Conservation (phyloP, 129 eudicot genomes). For the Centaurea solstitialis region DNA sequence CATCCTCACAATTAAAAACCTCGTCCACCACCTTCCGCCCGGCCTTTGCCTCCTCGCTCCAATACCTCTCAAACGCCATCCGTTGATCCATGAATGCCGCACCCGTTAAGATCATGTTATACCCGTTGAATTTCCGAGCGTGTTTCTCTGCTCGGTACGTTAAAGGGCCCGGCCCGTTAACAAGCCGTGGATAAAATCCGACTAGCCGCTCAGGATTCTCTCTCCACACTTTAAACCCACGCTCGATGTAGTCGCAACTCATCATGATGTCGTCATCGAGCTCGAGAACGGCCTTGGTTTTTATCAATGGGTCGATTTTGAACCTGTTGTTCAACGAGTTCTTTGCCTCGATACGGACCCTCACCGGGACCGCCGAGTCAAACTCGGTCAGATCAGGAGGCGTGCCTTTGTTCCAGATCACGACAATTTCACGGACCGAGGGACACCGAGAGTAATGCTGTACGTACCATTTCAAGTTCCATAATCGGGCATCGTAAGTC, state of each 20-base stretch:
- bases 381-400: constrained; percentile 59
- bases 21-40: constrained; percentile 71
- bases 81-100: constrained; percentile 71
- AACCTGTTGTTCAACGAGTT: constrained; percentile 89
- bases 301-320: constrained; percentile 54
- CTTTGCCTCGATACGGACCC: constrained; percentile 63
- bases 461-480: constrained; percentile 80
- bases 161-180: constrained; percentile 50
- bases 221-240: constrained; percentile 90
- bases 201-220: constrained; percentile 74
- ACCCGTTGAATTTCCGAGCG: constrained; percentile 65
- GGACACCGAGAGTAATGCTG: constrained; percentile 82
- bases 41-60: constrained; percentile 68
- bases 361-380: constrained; percentile 76
- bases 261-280: constrained; percentile 92
- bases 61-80: constrained; percentile 61
- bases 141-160: constrained; percentile 75
- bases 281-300: constrained; percentile 74
- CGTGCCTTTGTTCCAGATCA: constrained; percentile 85
- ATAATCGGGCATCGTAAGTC: constrained; percentile 88
- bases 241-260: constrained; percentile 82
- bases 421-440: constrained; percentile 85
- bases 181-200: constrained; percentile 81
- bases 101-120: constrained; percentile 87
- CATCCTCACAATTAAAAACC: constrained; percentile 83